These are phyloP conservation scores for Paraleonurus japonicus DNA, from an alignment of 257 asterid genomes.

Conservation along the genomic window DNA sequence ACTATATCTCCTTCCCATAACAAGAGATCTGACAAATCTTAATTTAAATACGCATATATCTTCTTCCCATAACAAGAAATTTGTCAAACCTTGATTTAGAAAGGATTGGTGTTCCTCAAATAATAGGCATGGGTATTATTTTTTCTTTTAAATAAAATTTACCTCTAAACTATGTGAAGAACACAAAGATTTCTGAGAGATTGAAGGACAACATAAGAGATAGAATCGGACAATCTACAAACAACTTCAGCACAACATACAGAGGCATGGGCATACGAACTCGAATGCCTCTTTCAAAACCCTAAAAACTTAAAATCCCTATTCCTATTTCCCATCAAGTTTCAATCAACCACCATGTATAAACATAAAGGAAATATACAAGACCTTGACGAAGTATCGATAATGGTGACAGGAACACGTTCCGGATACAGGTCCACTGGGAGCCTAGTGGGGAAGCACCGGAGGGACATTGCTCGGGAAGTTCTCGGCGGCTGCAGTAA, in stretches of 20 bases:
- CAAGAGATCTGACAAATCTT: not conserved
- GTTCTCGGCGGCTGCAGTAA: constrained; percentile 78
- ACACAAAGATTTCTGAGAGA: not conserved
- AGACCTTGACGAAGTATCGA: constrained; percentile 94
- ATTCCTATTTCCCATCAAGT: not conserved
- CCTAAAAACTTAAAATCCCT: not conserved
- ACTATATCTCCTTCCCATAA: not conserved
- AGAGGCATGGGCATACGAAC: not conserved
- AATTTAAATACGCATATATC: not conserved
- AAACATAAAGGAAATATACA: constrained; percentile 1
- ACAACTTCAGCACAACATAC: not conserved
- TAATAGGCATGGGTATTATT: not conserved
- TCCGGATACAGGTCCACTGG: constrained; percentile 91
- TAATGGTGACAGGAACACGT: constrained; percentile 83
- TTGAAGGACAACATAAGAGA: not conserved
- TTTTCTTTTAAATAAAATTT: not conserved
- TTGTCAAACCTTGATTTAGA: not conserved
- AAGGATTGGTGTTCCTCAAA: not conserved
- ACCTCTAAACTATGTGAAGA: not conserved
- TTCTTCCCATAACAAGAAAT: not conserved
- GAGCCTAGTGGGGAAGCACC: constrained; percentile 82
- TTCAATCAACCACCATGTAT: not conserved
- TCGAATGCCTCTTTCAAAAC: constrained; percentile 10
- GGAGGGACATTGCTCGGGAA: constrained; percentile 72
- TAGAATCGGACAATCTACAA: not conserved